Evolutionary conservation across 2,329 filamentous ascomycete genomes (phyloP).

Genomic region (Phaeosphaeria sp.): DNA sequence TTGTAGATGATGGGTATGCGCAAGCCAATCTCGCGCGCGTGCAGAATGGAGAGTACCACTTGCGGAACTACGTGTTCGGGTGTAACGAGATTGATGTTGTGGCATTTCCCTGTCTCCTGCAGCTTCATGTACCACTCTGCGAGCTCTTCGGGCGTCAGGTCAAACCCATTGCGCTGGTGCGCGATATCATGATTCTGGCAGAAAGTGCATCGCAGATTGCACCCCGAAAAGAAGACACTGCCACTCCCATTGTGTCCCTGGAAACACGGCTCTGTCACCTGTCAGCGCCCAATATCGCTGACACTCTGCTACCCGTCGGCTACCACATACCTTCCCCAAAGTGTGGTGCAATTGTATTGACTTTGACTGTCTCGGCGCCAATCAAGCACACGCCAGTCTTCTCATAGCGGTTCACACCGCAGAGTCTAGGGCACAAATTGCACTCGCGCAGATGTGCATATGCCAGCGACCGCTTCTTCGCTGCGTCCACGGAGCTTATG

Average conservation of each 20-base stretch:
- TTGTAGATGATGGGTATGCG: constrained; percentile 82
- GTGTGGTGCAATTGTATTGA: constrained; percentile 85
- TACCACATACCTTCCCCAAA: constrained; percentile 67
- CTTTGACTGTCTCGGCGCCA: constrained; percentile 73
- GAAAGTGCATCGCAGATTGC: constrained; percentile 69
- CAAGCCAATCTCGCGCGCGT: constrained; percentile 73
- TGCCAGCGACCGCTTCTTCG: constrained; percentile 75
- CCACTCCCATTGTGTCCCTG: constrained; percentile 83
- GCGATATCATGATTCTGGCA: constrained; percentile 76
- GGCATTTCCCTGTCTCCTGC: constrained; percentile 78
- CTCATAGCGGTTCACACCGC: constrained; percentile 81
- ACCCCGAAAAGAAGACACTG: constrained; percentile 81
- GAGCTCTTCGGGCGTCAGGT: constrained; percentile 78
- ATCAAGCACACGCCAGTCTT: constrained; percentile 80
- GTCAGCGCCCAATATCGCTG: constrained; percentile 30
- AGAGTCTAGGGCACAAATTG: constrained; percentile 80
- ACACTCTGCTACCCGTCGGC: not conserved
- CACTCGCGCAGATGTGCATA: constrained; percentile 79
- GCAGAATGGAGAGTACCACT: constrained; percentile 76
- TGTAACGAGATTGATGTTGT: constrained; percentile 89
- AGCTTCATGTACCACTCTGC: constrained; percentile 85
- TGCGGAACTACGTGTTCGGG: constrained; percentile 88
- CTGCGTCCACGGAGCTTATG: constrained; percentile 70
- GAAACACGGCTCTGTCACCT: constrained; percentile 71
- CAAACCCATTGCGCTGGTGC: constrained; percentile 80